A percentile compares a stretch with the other conserved stretches of the same genome.
Conservation (phyloP, 2,329 filamentous ascomycete species). For the Alternaria conjuncta region DNA sequence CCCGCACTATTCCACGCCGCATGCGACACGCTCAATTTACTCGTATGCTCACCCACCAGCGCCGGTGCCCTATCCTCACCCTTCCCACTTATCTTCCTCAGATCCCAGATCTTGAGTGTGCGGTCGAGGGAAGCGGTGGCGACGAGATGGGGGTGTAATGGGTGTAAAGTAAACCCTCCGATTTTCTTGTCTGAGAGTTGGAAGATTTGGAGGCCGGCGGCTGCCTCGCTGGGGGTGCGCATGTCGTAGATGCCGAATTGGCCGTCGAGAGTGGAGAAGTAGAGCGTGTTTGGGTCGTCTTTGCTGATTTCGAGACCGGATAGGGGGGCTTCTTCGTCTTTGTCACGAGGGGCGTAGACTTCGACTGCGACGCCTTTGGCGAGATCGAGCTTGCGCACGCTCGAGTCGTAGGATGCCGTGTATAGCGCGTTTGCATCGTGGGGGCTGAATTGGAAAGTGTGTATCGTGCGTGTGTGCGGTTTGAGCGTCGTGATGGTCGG, state of each 20-base stretch:
- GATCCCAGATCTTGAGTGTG: slow-evolving; percentile 89
- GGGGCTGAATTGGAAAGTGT: slow-evolving; percentile 79
- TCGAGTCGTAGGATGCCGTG: slow-evolving; percentile 84
- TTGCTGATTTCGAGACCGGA: slow-evolving; percentile 82
- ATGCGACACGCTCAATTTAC: slow-evolving; percentile 85
- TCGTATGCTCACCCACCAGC: slow-evolving; percentile 81
- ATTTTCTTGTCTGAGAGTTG: slow-evolving; percentile 90
- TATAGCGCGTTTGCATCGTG: slow-evolving; percentile 77
- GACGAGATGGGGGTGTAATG: slow-evolving; percentile 78
- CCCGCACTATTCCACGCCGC: slow-evolving; percentile 87
- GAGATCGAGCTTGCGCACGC: slow-evolving; percentile 82
- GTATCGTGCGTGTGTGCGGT: slow-evolving; percentile 86
- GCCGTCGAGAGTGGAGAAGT: slow-evolving; percentile 88
- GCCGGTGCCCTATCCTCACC: slow-evolving; percentile 67
- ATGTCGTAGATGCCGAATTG: slow-evolving; percentile 81
- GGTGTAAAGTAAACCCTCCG: slow-evolving; percentile 87
- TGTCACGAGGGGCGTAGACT: slow-evolving; percentile 76
- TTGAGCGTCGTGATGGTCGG: slow-evolving; percentile 90
- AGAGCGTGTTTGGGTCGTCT: slow-evolving; percentile 73
- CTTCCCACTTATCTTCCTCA: slow-evolving; percentile 76
- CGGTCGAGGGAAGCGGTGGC: slow-evolving; percentile 91
- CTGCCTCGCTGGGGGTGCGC: slow-evolving; percentile 63
- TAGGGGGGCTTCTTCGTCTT: slow-evolving; percentile 75
- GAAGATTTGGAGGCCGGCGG: slow-evolving; percentile 66
- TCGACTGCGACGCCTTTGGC: slow-evolving; percentile 80